Evolutionary conservation across 306 rosid genomes (phyloP), one percentile per base, ranked within the genome.

Genomic region (Mimosa bimucronata): DNA sequence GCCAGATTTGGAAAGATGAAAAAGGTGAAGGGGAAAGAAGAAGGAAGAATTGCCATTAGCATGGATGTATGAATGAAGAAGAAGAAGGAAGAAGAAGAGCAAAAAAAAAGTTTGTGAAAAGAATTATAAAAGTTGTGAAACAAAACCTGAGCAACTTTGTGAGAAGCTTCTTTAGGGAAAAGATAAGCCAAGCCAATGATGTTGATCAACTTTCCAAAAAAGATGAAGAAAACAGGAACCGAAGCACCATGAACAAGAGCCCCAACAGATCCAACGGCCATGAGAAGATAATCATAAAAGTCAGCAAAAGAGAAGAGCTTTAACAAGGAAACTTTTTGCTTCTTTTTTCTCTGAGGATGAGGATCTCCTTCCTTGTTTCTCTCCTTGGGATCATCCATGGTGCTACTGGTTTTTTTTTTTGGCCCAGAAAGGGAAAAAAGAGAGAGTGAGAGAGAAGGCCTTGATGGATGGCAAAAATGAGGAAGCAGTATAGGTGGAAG

Each of bases 211-310:
- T 92, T 89, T 30, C 98, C 98, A 76, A 94, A 94, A 89, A 88
- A 94, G 79, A 94, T 90, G 61, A 94, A 94, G 91, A 94, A 94
- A 71, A 94, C 85, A 11, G 98, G 98, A 34, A 94, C 95, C 7
- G 98, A 91, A 76, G 95, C 97, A 5, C 98, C 98, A 74, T 94
- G 98, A 76, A 94, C 21, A 70, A 89, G 84, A 29, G 98, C 98
- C 12, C 98, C 98, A 53, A 94, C 23, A 21, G 97, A 92, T 31
- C 97, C 98, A 77, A 91, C 1, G 1, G 62, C 78, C 97, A 94
- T 94, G n/a, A 94, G 80, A 7, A 92, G 62, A 61, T 48, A 91
- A 75, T 94, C 98, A 82, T 90, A 90, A 0, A 79, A 86, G 77
- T 94, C 97, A 50, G 98, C 98, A 77, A 94, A 94, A 0, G 89